A percentile compares a stretch with the other conserved stretches of the same genome.
Conservation (phyloP, 164 flowering plant species). For the Sedum album region DNA sequence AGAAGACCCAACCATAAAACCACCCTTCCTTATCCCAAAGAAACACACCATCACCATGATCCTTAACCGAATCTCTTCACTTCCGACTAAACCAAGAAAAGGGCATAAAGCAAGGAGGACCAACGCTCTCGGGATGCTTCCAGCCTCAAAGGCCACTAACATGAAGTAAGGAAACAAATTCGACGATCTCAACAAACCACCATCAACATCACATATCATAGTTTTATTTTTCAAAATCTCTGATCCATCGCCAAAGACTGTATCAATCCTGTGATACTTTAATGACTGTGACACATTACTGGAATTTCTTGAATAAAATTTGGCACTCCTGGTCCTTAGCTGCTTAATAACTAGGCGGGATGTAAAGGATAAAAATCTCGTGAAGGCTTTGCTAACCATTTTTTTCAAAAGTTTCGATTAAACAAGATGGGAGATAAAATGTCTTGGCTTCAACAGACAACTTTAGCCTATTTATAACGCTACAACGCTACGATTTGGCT, state of each 20-base stretch:
- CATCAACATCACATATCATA: conserved; percentile 19
- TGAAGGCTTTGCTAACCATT: conserved; percentile 3
- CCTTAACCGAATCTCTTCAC: conserved; percentile 22
- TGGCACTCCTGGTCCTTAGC: neutral
- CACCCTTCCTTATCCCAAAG: conserved; percentile 35
- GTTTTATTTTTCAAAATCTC: conserved; percentile 12
- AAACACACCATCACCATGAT: conserved; percentile 50
- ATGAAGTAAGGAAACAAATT: conserved; percentile 25
- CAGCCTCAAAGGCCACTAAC: conserved; percentile 54
- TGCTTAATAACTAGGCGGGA: neutral
- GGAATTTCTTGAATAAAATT: neutral
- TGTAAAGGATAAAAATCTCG: neutral
- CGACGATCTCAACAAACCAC: conserved; percentile 16
- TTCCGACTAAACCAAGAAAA: conserved; percentile 22
- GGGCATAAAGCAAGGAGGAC: conserved; percentile 40
- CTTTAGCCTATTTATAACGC: neutral
- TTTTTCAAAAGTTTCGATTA: neutral
- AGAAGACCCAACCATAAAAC: conserved; percentile 34
- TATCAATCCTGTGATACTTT: too few relatives aligned
- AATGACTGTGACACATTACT: neutral
- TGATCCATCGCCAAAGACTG: too few relatives aligned
- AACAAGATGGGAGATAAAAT: neutral
- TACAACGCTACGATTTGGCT: neutral
- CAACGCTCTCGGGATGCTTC: conserved; percentile 41
- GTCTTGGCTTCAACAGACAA: neutral